These are phyloP conservation scores for Colletotrichum falcatum DNA, from an alignment of 2,329 filamentous ascomycete genomes.

Conservation along the genomic window DNA sequence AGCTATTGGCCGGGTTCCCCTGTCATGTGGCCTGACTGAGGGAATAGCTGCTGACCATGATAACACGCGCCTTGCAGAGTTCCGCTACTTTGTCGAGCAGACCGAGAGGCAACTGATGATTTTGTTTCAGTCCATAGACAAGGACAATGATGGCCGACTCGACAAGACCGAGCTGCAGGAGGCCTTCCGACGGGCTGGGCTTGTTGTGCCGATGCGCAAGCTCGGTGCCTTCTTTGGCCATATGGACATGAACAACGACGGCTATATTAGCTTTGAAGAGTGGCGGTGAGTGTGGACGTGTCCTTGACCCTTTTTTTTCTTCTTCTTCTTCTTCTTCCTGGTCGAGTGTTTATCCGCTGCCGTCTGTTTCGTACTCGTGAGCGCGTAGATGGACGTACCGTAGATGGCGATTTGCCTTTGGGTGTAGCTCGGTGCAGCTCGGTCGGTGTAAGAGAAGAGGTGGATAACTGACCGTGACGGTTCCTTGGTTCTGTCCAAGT, in stretches of 20 bases:
- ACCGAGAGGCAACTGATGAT: constrained; percentile 86
- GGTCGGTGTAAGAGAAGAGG: not conserved
- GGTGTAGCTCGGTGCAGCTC: no score
- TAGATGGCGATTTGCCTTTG: constrained; percentile 4
- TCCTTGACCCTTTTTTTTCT: not conserved
- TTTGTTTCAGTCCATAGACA: constrained; percentile 89
- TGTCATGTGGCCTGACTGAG: constrained; percentile 18
- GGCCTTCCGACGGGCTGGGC: constrained; percentile 82
- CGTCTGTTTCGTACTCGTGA: not conserved
- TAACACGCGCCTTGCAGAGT: constrained; percentile 70
- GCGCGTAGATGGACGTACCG: constrained; percentile 1
- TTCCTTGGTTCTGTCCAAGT: not conserved
- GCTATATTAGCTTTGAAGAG: constrained; percentile 89
- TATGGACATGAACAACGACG: constrained; percentile 90
- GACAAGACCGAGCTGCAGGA: constrained; percentile 85
- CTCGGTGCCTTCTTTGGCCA: constrained; percentile 89
- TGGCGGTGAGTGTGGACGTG: constrained; percentile 81
- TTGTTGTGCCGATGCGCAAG: constrained; percentile 81
- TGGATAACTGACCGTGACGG: not conserved
- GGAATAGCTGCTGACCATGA: constrained; percentile 38
- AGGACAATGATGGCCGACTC: constrained; percentile 85
- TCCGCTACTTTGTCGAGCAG: constrained; percentile 86
- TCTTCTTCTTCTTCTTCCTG: not conserved
- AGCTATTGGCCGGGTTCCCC: constrained; percentile 24
- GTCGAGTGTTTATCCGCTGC: not conserved